Conservation (phyloP, 2,329 filamentous ascomycete genomes). For the Penicillium sp. region DNA sequence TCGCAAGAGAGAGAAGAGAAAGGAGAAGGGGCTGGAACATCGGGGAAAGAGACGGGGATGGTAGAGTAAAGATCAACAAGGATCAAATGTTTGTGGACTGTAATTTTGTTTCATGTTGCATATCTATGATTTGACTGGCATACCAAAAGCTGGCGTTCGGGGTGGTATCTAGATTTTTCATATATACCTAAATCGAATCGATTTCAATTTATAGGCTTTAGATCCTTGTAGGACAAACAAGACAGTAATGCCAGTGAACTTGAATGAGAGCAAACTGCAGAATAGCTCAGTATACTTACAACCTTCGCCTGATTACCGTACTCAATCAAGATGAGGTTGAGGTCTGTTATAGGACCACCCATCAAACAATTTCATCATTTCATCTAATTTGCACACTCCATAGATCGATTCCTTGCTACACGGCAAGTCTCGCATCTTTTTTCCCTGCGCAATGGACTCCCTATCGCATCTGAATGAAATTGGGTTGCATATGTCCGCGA, state of each 20-base stretch:
- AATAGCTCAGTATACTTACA: too few species aligned
- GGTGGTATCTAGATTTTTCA: not conserved
- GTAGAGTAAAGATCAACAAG: slow-evolving; percentile 43
- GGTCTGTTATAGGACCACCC: slow-evolving; percentile 6
- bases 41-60: slow-evolving; percentile 73
- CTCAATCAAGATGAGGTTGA: not conserved
- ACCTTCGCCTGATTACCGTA: not conserved
- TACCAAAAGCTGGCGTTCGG: slow-evolving; percentile 32
- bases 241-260: too few species aligned
- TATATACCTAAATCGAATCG: slow-evolving; percentile 1
- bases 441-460: not conserved
- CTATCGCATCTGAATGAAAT: slow-evolving; percentile 5
- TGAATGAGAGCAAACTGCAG: too few species aligned
- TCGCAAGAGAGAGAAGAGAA: slow-evolving; percentile 80
- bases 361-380: not conserved
- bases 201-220: slow-evolving; percentile 1
- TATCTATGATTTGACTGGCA: slow-evolving; percentile 23
- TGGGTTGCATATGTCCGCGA: not conserved
- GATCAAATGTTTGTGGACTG: not conserved
- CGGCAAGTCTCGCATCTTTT: slow-evolving; percentile 3
- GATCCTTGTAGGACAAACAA: too few species aligned
- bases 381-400: not conserved
- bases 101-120: slow-evolving; percentile 16
- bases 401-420: not conserved
- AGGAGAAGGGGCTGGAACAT: slow-evolving; percentile 75